A percentile compares a stretch with the other conserved stretches of the same genome.
phyloP scores from a whole-genome alignment of 2,329 filamentous ascomycete species.

The Fusarium sp. region DNA sequence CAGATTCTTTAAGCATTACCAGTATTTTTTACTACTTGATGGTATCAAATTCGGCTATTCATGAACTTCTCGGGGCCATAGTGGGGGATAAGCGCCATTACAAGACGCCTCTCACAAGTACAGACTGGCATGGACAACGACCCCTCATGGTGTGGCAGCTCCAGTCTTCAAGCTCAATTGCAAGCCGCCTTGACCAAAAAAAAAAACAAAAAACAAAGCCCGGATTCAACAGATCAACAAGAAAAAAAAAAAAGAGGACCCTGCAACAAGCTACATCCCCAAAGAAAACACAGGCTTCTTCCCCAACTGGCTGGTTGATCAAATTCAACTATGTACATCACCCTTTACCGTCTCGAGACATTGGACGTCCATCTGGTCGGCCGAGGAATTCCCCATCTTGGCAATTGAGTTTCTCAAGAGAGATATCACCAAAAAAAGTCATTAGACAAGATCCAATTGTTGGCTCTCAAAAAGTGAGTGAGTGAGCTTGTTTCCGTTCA shows the following conservation, averaged over 20 bases:
- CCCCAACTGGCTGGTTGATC: conserved; percentile 39
- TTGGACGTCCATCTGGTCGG: background rate
- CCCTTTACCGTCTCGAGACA: conserved; percentile 5
- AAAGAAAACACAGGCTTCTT: conserved; percentile 37
- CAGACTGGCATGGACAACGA: conserved; percentile 13
- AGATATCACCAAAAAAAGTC: background rate
- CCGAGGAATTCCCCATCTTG: conserved; percentile 4
- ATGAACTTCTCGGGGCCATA: conserved; percentile 27
- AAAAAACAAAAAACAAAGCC: conserved; percentile 18
- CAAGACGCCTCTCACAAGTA: conserved; percentile 17
- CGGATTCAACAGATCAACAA: conserved; percentile 45
- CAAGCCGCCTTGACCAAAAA: conserved; percentile 9
- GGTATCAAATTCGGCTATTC: conserved; percentile 13
- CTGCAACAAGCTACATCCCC: conserved; percentile 38
- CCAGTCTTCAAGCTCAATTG: conserved; percentile 34
- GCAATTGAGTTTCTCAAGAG: conserved; percentile 1
- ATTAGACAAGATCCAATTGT: conserved; percentile 1
- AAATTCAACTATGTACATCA: conserved; percentile 8
- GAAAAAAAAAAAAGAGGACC: conserved; percentile 39
- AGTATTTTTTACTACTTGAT: background rate
- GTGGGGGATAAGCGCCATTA: conserved; percentile 21
- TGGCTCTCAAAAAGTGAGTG: conserved; percentile 10
- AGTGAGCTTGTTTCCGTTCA: background rate
- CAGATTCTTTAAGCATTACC: background rate
- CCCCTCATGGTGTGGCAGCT: conserved; percentile 15